Conservation (phyloP, 352 stramenopile species). For the Globisporangium acanthophoron region DNA sequence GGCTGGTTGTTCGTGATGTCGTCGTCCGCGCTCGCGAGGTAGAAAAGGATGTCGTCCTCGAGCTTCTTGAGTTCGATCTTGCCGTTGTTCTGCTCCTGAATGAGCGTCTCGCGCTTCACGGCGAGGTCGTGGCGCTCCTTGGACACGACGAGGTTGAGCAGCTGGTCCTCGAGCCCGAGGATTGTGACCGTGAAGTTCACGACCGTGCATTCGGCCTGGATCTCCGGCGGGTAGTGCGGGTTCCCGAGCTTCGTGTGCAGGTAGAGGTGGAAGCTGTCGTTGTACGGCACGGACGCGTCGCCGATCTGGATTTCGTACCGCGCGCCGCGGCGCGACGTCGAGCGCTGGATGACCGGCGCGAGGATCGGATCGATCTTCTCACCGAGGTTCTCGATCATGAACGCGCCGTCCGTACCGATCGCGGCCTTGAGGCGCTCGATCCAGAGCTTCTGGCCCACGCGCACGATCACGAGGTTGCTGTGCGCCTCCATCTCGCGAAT, state of each 20-base stretch:
- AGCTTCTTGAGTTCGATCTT: slow-evolving; percentile 96
- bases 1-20: slow-evolving; percentile 98
- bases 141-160: slow-evolving; percentile 89
- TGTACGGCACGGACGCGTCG: slow-evolving; percentile 92
- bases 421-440: slow-evolving; percentile 91
- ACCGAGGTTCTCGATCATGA: slow-evolving; percentile 94
- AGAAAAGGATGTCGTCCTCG: slow-evolving; percentile 93
- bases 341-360: slow-evolving; percentile 91
- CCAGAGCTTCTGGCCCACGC: slow-evolving; percentile 92
- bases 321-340: slow-evolving; percentile 89
- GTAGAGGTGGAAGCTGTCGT: slow-evolving; percentile 92
- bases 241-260: slow-evolving; percentile 95
- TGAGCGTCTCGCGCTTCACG: slow-evolving; percentile 86
- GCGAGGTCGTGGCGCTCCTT: slow-evolving; percentile 88
- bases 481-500: slow-evolving; percentile 90
- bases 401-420: slow-evolving; percentile 90
- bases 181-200: slow-evolving; percentile 95
- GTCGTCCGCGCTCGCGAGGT: slow-evolving; percentile 92
- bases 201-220: slow-evolving; percentile 93
- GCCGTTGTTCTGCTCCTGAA: slow-evolving; percentile 93
- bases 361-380: slow-evolving; percentile 94
- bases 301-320: slow-evolving; percentile 94
- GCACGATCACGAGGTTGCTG: slow-evolving; percentile 92
- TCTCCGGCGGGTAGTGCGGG: slow-evolving; percentile 93
- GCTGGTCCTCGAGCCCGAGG: slow-evolving; percentile 89